Conservation (phyloP, 2,329 filamentous ascomycete species). For the Sporothrix humicola region DNA sequence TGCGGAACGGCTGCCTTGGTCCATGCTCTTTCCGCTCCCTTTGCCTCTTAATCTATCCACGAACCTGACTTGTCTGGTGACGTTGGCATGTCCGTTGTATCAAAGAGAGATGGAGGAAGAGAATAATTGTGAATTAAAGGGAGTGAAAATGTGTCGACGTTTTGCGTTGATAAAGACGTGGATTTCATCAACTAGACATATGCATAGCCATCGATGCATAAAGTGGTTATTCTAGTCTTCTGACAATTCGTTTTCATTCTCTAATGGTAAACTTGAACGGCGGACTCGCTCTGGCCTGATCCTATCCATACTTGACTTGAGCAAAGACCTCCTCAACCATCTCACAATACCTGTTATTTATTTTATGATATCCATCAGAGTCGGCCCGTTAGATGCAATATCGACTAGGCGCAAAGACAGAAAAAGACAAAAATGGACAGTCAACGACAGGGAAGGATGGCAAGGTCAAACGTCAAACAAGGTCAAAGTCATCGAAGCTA, state of each 20-base stretch:
- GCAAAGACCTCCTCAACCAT: neutral
- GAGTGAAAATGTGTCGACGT: neutral
- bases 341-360: neutral
- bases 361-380: neutral
- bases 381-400: constrained; percentile 25
- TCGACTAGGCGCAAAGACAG: neutral
- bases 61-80: constrained; percentile 8
- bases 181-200: too few species aligned
- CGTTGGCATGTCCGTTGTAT: neutral
- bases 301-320: neutral
- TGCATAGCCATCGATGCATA: neutral
- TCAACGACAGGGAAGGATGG: neutral
- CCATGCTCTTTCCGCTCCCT: constrained; percentile 10
- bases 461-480: neutral
- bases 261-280: neutral
- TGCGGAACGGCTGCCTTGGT: constrained; percentile 14
- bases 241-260: neutral
- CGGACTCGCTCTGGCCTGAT: neutral
- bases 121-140: neutral
- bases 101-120: neutral
- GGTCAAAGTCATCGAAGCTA: neutral
- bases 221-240: neutral
- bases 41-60: constrained; percentile 6
- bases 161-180: too few species aligned
- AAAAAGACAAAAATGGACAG: too few species aligned